Base-by-base conservation (phyloP, 1,284 basidiomycete genomes). In the Moesziomyces aphidis region DNA sequence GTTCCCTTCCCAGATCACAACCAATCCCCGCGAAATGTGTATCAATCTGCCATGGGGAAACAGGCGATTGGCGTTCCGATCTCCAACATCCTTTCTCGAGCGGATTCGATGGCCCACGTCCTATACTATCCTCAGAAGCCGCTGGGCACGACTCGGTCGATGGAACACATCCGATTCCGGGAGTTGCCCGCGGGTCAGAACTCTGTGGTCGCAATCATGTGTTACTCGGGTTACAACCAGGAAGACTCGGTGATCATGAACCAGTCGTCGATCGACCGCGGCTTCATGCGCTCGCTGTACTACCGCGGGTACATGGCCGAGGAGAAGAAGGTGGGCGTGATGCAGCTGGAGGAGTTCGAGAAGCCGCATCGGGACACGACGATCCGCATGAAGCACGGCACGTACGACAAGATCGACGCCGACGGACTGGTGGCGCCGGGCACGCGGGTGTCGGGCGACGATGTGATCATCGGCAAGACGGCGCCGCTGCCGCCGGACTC, bases 201-300 rank as follows among this genome's bases (percentile, higher is more conserved):
- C 84, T 95, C 95, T 50, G 95, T 98, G 73, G 95, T 99, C 50
- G 96, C 97, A 5, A 99, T 99, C 84, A 88, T 99, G 55, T 98
- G 95, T 83, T 99, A 99, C 87, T 97, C 95, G 78, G 96, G 96
- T 36, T 99, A 99, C 87, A 99, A 99, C 86, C 97, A 99, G 86
- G 97, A 99, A 90, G 97, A 99, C 89, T 99, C 97, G 75, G 96
- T 99, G 86, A 99, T 99, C 86, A 97, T 99, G 96, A 99, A 99
- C 86, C 96, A 99, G 86, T 94, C 92, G 75, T 97, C 96, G 22
- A 94, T 99, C 81, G 96, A 99, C 84, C 93, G 97, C 61, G 96
- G 97, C 67, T 89, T 99, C 39, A 99, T 99, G 91, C 91, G 96
- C 31, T 97, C 95, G 87, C 91, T 99, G 83, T 99, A 99, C 86